phyloP scores from a whole-genome alignment of 2,329 filamentous ascomycete genomes.

The Neopestalotiopsis rosae region DNA sequence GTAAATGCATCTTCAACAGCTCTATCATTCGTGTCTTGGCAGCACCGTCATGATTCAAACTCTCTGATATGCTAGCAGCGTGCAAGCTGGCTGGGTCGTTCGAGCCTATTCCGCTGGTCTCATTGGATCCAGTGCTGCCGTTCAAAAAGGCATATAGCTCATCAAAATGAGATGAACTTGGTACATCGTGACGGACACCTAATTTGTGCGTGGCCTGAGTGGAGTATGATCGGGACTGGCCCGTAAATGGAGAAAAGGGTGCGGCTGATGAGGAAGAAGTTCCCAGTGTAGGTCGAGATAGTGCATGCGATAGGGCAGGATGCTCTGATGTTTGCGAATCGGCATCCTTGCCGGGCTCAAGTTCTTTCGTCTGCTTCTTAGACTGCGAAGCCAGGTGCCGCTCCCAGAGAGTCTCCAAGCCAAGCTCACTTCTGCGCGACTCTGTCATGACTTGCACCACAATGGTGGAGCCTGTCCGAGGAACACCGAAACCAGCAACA shows the following conservation, averaged over 20 bases:
- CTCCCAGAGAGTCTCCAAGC: slow-evolving; percentile 59
- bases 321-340: slow-evolving; percentile 25
- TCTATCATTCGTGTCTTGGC: slow-evolving; percentile 33
- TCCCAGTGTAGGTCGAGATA: slow-evolving; percentile 17
- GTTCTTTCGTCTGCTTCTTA: slow-evolving; percentile 23
- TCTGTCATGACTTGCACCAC: slow-evolving; percentile 65
- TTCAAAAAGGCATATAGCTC: neutral
- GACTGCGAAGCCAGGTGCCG: slow-evolving; percentile 28
- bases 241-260: slow-evolving; percentile 4
- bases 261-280: slow-evolving; percentile 6
- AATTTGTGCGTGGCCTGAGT: neutral
- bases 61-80: slow-evolving; percentile 21
- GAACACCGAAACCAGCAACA: slow-evolving; percentile 78
- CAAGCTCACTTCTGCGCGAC: slow-evolving; percentile 55
- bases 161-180: neutral
- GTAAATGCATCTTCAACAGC: slow-evolving; percentile 30
- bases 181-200: neutral
- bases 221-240: slow-evolving; percentile 13
- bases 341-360: slow-evolving; percentile 8
- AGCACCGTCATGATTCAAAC: slow-evolving; percentile 26
- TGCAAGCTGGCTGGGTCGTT: neutral
- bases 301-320: slow-evolving; percentile 22
- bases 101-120: neutral
- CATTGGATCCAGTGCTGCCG: neutral
- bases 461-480: slow-evolving; percentile 54